phyloP scores from a whole-genome alignment of 768 basidiomycete genomes.

The Leucocoprinus leucothites region DNA sequence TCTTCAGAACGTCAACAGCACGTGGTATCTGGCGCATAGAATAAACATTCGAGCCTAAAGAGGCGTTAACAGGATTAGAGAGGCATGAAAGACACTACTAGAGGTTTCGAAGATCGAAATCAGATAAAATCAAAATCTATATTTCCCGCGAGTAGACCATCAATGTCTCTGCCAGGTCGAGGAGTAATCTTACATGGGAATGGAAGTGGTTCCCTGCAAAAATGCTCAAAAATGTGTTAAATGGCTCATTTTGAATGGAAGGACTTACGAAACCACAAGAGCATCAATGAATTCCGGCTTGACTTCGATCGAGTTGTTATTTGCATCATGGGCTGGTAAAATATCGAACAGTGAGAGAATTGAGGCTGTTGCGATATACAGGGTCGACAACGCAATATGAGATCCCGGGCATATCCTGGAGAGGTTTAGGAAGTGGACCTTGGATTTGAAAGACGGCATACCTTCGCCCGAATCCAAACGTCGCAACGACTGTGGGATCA shows the following conservation, averaged over 20 bases:
- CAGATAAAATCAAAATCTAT: background rate
- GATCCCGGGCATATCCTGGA: conserved; percentile 25
- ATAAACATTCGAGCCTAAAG: too few relatives aligned
- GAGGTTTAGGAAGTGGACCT: too few relatives aligned
- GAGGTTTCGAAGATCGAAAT: too few relatives aligned
- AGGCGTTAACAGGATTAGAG: too few relatives aligned
- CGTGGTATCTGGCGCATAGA: too few relatives aligned
- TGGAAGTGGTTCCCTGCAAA: background rate
- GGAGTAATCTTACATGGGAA: conserved; percentile 1
- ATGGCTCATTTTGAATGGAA: background rate
- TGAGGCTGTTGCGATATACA: conserved; percentile 18
- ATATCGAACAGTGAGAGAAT: conserved; percentile 20
- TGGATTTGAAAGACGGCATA: too few relatives aligned
- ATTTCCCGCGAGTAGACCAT: background rate
- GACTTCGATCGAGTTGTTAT: conserved; percentile 15
- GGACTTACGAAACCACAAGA: background rate
- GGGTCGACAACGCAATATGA: conserved; percentile 16
- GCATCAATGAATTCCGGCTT: conserved; percentile 1
- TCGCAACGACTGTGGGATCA: too few relatives aligned
- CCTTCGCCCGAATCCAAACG: too few relatives aligned
- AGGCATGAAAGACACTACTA: too few relatives aligned
- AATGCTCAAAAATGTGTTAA: background rate
- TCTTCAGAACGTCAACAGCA: too few relatives aligned
- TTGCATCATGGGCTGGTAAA: conserved; percentile 14
- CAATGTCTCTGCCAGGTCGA: background rate